These are phyloP conservation scores for Nakaseomyces kungkrabaensis DNA, from an alignment of 1,139 yeast genomes.

Conservation along the genomic window DNA sequence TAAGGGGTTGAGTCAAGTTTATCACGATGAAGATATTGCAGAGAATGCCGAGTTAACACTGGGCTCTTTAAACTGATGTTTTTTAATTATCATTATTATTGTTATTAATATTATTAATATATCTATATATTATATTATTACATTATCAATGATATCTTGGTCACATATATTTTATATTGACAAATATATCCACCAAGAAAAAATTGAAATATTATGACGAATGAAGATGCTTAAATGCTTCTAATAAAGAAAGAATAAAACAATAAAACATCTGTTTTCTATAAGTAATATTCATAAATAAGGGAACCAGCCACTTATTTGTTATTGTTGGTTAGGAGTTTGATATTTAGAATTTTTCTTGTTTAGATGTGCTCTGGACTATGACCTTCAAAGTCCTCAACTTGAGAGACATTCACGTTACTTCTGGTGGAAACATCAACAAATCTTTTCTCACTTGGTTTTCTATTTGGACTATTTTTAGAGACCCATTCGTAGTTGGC, in stretches of 20 bases:
- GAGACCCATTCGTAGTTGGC: constrained; percentile 23
- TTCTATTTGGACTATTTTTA: constrained; percentile 18
- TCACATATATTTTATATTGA: background rate
- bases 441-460: constrained; percentile 23
- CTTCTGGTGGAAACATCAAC: constrained; percentile 19
- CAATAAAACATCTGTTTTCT: background rate
- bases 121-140: background rate
- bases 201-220: background rate
- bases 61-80: background rate
- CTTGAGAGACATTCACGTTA: constrained; percentile 22
- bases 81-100: background rate
- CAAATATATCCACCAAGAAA: background rate
- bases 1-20: background rate
- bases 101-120: no score
- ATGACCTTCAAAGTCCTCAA: constrained; percentile 22
- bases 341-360: background rate
- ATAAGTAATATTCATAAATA: background rate
- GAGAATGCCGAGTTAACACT: background rate
- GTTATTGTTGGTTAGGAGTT: background rate
- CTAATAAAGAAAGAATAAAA: background rate
- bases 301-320: background rate
- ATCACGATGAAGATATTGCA: background rate
- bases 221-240: background rate
- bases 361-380: constrained; percentile 18
- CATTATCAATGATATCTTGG: background rate